Conservation (phyloP, 2,329 filamentous ascomycete species). For the Cercospora sesami region DNA sequence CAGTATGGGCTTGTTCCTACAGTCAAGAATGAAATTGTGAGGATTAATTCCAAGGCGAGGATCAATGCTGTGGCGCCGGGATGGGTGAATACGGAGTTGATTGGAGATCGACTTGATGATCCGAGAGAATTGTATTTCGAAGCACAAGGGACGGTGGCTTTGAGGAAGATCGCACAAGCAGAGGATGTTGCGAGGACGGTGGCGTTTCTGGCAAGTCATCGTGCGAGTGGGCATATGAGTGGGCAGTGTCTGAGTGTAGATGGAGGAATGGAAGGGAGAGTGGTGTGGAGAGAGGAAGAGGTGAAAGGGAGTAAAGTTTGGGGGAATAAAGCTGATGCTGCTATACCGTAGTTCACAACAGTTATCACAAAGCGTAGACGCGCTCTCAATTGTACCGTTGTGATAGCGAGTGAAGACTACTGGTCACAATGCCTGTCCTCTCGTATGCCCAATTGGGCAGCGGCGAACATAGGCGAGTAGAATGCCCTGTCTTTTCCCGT, state of each 20-base stretch:
- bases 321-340: slow-evolving; percentile 20
- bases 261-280: slow-evolving; percentile 53
- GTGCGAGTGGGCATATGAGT: slow-evolving; percentile 56
- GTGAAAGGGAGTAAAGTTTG: slow-evolving; percentile 25
- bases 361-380: background rate
- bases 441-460: background rate
- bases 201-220: slow-evolving; percentile 53
- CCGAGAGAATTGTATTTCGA: slow-evolving; percentile 53
- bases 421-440: background rate
- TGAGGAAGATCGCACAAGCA: slow-evolving; percentile 52
- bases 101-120: slow-evolving; percentile 53
- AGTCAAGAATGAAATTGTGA: slow-evolving; percentile 58
- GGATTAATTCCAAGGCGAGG: slow-evolving; percentile 52
- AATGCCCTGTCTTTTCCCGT: background rate
- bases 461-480: slow-evolving; percentile 6
- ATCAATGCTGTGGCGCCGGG: slow-evolving; percentile 56
- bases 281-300: slow-evolving; percentile 53
- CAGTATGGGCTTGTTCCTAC: slow-evolving; percentile 56
- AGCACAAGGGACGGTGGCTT: slow-evolving; percentile 51
- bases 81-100: slow-evolving; percentile 51
- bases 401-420: background rate
- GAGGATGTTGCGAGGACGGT: slow-evolving; percentile 53
- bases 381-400: too few relatives aligned
- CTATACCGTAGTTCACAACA: slow-evolving; percentile 2
- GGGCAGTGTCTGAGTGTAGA: slow-evolving; percentile 56